Evolutionary conservation across 1,139 yeast genomes (phyloP).

Genomic region (Nakaseomyces delphensis): DNA sequence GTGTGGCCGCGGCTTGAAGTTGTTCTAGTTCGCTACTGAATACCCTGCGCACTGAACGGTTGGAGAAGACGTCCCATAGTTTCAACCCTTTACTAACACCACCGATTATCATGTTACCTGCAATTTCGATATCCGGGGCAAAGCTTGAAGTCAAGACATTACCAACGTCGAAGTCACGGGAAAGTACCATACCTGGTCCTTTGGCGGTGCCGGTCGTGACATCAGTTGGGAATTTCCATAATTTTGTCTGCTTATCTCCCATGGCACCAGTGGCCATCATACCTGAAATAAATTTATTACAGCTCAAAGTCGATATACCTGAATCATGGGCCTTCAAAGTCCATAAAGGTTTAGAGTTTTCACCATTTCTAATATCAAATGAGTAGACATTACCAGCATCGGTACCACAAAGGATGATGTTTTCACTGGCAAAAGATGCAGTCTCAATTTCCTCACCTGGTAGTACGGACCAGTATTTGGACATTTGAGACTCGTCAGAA

Average conservation of each 20-base stretch:
- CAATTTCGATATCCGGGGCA: slow-evolving; percentile 81
- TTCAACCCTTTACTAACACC: slow-evolving; percentile 81
- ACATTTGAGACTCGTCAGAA: slow-evolving; percentile 49
- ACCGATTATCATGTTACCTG: slow-evolving; percentile 78
- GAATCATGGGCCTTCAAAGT: slow-evolving; percentile 95
- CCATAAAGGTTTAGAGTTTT: slow-evolving; percentile 69
- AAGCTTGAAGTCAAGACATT: slow-evolving; percentile 77
- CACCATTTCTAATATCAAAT: slow-evolving; percentile 63
- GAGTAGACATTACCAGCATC: slow-evolving; percentile 87
- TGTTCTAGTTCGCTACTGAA: slow-evolving; percentile 51
- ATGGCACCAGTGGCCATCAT: slow-evolving; percentile 80
- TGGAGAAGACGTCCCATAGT: slow-evolving; percentile 87
- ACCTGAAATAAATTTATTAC: slow-evolving; percentile 61
- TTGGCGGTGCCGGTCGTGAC: slow-evolving; percentile 28
- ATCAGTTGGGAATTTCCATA: slow-evolving; percentile 65
- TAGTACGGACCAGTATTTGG: slow-evolving; percentile 55
- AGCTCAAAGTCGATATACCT: slow-evolving; percentile 75
- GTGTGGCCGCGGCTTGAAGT: slow-evolving; percentile 49
- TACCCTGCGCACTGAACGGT: slow-evolving; percentile 63
- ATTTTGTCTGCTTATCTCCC: slow-evolving; percentile 78
- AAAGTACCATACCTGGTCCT: slow-evolving; percentile 82
- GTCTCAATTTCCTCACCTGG: slow-evolving; percentile 76
- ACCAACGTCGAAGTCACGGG: slow-evolving; percentile 92
- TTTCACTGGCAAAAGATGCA: slow-evolving; percentile 63
- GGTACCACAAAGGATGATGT: slow-evolving; percentile 77